Evolutionary conservation across 2,329 filamentous ascomycete genomes (phyloP).

Genomic region (Cladorrhinum sp.): DNA sequence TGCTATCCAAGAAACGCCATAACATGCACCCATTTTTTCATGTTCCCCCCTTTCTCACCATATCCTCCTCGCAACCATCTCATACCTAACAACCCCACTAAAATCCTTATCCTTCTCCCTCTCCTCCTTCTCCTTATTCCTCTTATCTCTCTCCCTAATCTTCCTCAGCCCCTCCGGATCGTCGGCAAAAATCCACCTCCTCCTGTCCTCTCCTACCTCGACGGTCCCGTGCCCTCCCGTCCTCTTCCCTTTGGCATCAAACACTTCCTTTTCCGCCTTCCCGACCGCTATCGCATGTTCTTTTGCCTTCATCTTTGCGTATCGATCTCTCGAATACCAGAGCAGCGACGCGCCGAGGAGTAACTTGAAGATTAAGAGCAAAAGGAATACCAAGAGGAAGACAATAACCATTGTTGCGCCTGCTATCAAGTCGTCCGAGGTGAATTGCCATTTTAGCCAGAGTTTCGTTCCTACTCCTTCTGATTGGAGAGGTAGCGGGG

Average conservation of each 20-base stretch:
- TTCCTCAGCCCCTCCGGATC: slow-evolving; percentile 67
- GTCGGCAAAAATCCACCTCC: slow-evolving; percentile 82
- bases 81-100: slow-evolving; percentile 73
- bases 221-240: slow-evolving; percentile 81
- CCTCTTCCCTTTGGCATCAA: slow-evolving; percentile 69
- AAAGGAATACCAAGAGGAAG: slow-evolving; percentile 79
- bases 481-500: slow-evolving; percentile 14
- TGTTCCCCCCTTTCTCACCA: slow-evolving; percentile 56
- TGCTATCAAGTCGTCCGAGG: slow-evolving; percentile 70
- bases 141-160: slow-evolving; percentile 60
- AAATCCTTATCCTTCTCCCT: slow-evolving; percentile 58
- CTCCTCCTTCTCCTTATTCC: slow-evolving; percentile 56
- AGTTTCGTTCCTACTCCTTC: slow-evolving; percentile 24
- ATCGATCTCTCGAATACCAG: slow-evolving; percentile 73
- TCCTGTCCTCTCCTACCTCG: slow-evolving; percentile 84
- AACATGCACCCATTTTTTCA: neutral
- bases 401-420: slow-evolving; percentile 79
- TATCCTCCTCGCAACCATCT: slow-evolving; percentile 95
- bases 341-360: slow-evolving; percentile 85
- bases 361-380: slow-evolving; percentile 80
- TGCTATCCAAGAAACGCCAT: neutral
- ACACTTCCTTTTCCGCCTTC: slow-evolving; percentile 49
- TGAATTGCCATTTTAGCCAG: slow-evolving; percentile 51
- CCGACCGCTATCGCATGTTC: slow-evolving; percentile 52
- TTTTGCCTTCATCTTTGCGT: slow-evolving; percentile 72